Evolutionary conservation across 2,329 filamentous ascomycete genomes (phyloP).

Genomic region (Neopestalotiopsis sp.): DNA sequence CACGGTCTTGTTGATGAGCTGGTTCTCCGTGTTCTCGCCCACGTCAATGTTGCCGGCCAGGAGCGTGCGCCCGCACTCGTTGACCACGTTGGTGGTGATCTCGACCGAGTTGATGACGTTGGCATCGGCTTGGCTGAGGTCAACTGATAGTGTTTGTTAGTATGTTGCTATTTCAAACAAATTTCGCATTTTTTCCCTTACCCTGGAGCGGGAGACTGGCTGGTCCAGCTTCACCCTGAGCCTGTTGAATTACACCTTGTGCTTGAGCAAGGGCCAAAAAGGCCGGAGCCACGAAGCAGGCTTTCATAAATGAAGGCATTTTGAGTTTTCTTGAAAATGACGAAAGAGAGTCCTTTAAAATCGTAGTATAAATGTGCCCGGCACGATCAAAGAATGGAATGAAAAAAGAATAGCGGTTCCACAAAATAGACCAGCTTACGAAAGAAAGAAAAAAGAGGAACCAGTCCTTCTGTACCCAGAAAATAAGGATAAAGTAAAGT

Average conservation of each 20-base stretch:
- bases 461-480: slow-evolving; percentile 21
- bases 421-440: slow-evolving; percentile 13
- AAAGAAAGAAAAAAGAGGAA: slow-evolving; percentile 6
- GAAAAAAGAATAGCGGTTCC: background rate
- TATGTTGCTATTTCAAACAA: background rate
- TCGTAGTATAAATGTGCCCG: slow-evolving; percentile 15
- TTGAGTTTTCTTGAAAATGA: background rate
- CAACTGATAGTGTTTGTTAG: slow-evolving; percentile 7
- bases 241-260: slow-evolving; percentile 38
- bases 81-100: slow-evolving; percentile 57
- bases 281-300: slow-evolving; percentile 27
- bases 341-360: background rate
- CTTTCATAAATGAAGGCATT: slow-evolving; percentile 29
- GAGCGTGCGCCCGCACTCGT: slow-evolving; percentile 68
- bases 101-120: slow-evolving; percentile 67
- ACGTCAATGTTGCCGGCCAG: slow-evolving; percentile 67
- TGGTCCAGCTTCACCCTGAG: slow-evolving; percentile 33
- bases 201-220: slow-evolving; percentile 35
- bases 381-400: slow-evolving; percentile 17
- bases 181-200: slow-evolving; percentile 20
- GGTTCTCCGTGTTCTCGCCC: slow-evolving; percentile 59
- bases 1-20: slow-evolving; percentile 49
- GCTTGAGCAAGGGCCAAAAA: slow-evolving; percentile 35
- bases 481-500: slow-evolving; percentile 17
- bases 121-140: slow-evolving; percentile 46